Evolutionary conservation across 768 basidiomycete species (phyloP), one percentile per base, ranked within the genome.

Genomic region (Tremella fuciformis): DNA sequence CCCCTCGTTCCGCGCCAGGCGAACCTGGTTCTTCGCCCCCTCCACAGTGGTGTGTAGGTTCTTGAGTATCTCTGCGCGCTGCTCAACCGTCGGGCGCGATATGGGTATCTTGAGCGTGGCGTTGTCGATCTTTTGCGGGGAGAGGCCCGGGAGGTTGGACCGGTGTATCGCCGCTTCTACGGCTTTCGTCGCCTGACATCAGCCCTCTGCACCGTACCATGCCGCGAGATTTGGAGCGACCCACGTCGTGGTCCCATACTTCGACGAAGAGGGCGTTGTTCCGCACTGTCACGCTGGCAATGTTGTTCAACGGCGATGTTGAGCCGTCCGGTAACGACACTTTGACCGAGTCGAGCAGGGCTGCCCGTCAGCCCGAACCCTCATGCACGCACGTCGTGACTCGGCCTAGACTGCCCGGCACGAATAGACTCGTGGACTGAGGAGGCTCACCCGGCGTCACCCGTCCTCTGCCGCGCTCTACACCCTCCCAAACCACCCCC

Each of bases 121-220:
- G 3, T 67, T 63, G 41, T 69, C 66, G n/a, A 69, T 61, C 44
- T 65, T 65, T 48, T 68, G 67, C 6, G 77, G 76, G 16, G 62
- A 67, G 42, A 78, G 63, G 0, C 77, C 77, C 0, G 74, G 76
- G 8, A 78, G 55, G 57, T 78, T 78, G 39, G 77, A 75, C 18
- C 63, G 58, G 51, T 73, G 64, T 21, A 78, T 67, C 7, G 76
- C 75, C 13, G 70, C 68, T 55, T 77, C 76, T 34, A 78, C 70
- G 51, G 60, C 46, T 59, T 78, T 78, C 41, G 68, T 65, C 29
- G 58, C 60, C 74, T 75, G 50, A 25, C 16, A 24, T 51, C 24
- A 52, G 51, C 51, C 11, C 18, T 7, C 18, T 7, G n/a, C n/a
- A n/a, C n/a, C n/a, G n/a, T n/a, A n/a, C n/a, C n/a, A n/a, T n/a